Evolutionary conservation across 257 asterid genomes (phyloP).

Genomic region (Petunia axillaris): DNA sequence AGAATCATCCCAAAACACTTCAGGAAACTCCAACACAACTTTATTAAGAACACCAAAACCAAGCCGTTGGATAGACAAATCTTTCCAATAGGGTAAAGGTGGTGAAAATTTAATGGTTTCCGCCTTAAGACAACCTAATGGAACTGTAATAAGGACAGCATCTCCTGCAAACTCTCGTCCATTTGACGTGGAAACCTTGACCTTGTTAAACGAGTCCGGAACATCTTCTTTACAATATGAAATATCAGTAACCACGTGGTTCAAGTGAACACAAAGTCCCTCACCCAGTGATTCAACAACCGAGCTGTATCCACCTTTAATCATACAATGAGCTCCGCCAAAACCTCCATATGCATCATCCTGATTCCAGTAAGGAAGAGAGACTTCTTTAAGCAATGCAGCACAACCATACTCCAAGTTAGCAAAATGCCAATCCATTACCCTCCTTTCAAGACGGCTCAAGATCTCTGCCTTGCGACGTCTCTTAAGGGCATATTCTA

Average conservation of each 20-base stretch:
- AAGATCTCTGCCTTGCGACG: slow-evolving; percentile 58
- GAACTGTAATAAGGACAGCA: slow-evolving; percentile 90
- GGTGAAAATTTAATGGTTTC: slow-evolving; percentile 87
- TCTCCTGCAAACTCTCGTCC: slow-evolving; percentile 89
- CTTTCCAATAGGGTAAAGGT: slow-evolving; percentile 87
- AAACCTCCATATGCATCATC: slow-evolving; percentile 97
- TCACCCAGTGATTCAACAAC: slow-evolving; percentile 84
- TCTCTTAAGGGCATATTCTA: slow-evolving; percentile 76
- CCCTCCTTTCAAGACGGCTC: slow-evolving; percentile 97
- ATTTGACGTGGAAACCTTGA: slow-evolving; percentile 70
- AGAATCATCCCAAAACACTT: slow-evolving; percentile 95
- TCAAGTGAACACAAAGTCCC: slow-evolving; percentile 72
- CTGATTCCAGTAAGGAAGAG: slow-evolving; percentile 98
- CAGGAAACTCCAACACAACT: slow-evolving; percentile 90
- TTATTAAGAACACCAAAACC: slow-evolving; percentile 98
- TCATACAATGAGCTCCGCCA: slow-evolving; percentile 99
- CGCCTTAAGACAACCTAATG: slow-evolving; percentile 96
- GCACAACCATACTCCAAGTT: slow-evolving; percentile 99
- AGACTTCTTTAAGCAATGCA: slow-evolving; percentile 87
- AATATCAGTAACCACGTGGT: slow-evolving; percentile 79
- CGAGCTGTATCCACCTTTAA: slow-evolving; percentile 93
- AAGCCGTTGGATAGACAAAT: slow-evolving; percentile 73
- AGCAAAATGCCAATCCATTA: slow-evolving; percentile 99
- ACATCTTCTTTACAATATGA: slow-evolving; percentile 48
- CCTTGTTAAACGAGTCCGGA: slow-evolving; percentile 50